Conservation (phyloP, 331 rosid genomes). For the Malus hybrid region DNA sequence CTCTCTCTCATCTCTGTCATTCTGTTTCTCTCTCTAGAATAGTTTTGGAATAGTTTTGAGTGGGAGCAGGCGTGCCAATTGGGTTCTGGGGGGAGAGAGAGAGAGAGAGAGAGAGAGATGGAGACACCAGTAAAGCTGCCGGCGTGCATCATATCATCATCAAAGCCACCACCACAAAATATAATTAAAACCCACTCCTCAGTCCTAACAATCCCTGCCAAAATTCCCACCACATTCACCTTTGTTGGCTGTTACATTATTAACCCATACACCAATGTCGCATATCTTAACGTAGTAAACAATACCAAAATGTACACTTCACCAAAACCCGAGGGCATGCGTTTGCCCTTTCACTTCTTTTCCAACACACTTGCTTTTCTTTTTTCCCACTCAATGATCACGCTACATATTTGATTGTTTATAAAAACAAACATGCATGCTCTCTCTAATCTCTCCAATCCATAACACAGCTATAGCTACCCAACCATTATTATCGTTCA, state of each 20-base stretch:
- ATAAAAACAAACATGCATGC: conserved; percentile 8
- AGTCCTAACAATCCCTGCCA: conserved; percentile 48
- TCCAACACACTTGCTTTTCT: background rate
- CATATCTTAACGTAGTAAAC: background rate
- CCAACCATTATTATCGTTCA: background rate
- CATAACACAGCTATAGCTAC: conserved; percentile 1
- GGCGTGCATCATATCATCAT: conserved; percentile 77
- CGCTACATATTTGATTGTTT: conserved; percentile 1
- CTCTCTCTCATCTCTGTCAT: background rate
- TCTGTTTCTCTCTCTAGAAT: background rate
- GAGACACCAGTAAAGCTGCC: conserved; percentile 71
- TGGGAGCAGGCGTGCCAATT: conserved; percentile 94
- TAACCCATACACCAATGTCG: conserved; percentile 25
- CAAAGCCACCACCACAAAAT: conserved; percentile 48
- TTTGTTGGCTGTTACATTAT: conserved; percentile 21
- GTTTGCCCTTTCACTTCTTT: conserved; percentile 25
- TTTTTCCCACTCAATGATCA: background rate
- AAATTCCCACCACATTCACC: conserved; percentile 31
- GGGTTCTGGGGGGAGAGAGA: conserved; percentile 9
- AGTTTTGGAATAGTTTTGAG: conserved; percentile 23
- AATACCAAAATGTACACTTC: conserved; percentile 45
- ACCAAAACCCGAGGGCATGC: conserved; percentile 74
- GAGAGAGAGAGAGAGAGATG: conserved; percentile 23
- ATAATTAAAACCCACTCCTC: conserved; percentile 3
- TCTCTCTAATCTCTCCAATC: conserved; percentile 12